phyloP scores from a whole-genome alignment of 345 rosid genomes.

The Gossypium mustelinum region DNA sequence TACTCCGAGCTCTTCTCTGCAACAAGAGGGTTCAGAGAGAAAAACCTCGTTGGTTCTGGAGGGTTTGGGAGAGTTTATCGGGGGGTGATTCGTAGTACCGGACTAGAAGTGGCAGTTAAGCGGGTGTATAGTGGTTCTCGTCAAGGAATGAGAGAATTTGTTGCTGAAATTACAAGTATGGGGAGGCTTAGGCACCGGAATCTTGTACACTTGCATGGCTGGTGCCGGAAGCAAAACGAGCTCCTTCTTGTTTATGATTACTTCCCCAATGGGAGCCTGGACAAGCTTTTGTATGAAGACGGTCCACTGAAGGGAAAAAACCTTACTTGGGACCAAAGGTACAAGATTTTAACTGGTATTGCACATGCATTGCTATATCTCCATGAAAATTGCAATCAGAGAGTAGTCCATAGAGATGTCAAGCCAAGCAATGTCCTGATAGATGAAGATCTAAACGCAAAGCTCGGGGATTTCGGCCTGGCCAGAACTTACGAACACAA shows the following conservation, averaged over 20 bases:
- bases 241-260: conserved; percentile 47
- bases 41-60: conserved; percentile 31
- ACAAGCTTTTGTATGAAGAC: conserved; percentile 29
- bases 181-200: conserved; percentile 39
- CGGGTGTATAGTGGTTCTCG: conserved; percentile 24
- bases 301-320: conserved; percentile 8
- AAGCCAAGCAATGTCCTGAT: conserved; percentile 51
- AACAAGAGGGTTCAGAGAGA: conserved; percentile 26
- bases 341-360: conserved; percentile 42
- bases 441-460: conserved; percentile 32
- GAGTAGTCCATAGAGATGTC: conserved; percentile 50
- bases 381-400: conserved; percentile 51
- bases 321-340: conserved; percentile 45
- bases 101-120: conserved; percentile 31
- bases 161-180: conserved; percentile 34
- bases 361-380: conserved; percentile 43
- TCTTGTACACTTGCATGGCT: conserved; percentile 43
- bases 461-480: conserved; percentile 49
- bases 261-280: conserved; percentile 30
- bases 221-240: conserved; percentile 48
- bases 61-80: conserved; percentile 38
- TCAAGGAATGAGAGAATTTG: conserved; percentile 35
- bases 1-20: conserved; percentile 29
- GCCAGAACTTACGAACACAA: conserved; percentile 51
- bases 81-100: conserved; percentile 20